These are phyloP conservation scores for Nannochloris sp. DNA, from an alignment of 139 green algal genomes.

Conservation along the genomic window DNA sequence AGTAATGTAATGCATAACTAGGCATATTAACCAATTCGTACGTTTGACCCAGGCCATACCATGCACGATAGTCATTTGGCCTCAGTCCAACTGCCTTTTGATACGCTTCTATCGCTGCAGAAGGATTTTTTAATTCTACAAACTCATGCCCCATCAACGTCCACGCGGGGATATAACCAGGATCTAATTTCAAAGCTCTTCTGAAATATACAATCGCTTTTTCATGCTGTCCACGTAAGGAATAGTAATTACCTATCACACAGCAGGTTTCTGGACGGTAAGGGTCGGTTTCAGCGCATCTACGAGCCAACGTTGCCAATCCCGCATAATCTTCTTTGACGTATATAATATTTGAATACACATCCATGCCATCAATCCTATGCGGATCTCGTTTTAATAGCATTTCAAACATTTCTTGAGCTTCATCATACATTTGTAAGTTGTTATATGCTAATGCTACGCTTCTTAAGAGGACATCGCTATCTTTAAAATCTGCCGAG, in stretches of 20 bases:
- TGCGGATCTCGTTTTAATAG: constrained; percentile 74
- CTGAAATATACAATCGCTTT: constrained; percentile 82
- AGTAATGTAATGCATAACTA: constrained; percentile 86
- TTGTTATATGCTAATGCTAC: constrained; percentile 88
- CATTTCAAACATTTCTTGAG: constrained; percentile 80
- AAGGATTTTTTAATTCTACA: constrained; percentile 94
- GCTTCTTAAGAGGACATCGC: constrained; percentile 49
- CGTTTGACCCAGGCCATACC: constrained; percentile 96
- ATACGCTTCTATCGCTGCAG: constrained; percentile 85
- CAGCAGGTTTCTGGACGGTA: constrained; percentile 91
- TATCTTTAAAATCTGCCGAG: constrained; percentile 55
- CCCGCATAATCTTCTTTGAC: constrained; percentile 69
- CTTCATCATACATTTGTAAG: constrained; percentile 81
- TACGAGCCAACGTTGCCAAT: constrained; percentile 81
- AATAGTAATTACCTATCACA: constrained; percentile 98
- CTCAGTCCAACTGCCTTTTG: constrained; percentile 77
- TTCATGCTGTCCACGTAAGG: constrained; percentile 59
- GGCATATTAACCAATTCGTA: constrained; percentile 95
- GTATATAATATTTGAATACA: constrained; percentile 95
- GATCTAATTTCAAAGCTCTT: constrained; percentile 82
- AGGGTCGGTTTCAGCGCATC: constrained; percentile 65
- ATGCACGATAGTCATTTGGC: constrained; percentile 87
- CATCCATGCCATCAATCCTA: constrained; percentile 86
- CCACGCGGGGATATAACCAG: constrained; percentile 85
- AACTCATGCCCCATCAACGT: constrained; percentile 98